These are phyloP conservation scores for Candolleomyces aberdarensis DNA, from an alignment of 768 basidiomycete species.

Conservation along the genomic window DNA sequence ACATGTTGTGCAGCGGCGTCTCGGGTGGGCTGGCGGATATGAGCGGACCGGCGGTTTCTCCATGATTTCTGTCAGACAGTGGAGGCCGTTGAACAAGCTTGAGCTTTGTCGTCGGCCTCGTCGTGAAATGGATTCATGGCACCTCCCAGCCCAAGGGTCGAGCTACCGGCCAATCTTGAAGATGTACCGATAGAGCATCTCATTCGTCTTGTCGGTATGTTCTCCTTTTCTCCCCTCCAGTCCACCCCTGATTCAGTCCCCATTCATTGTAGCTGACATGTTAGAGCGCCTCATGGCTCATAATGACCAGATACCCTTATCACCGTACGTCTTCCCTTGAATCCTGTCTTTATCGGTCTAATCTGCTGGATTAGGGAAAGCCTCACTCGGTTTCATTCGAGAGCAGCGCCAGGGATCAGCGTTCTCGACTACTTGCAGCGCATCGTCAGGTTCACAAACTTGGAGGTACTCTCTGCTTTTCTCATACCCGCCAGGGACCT, in stretches of 20 bases:
- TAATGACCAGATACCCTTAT: conserved; percentile 94
- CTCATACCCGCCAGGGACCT: background rate
- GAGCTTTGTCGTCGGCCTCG: conserved; percentile 23
- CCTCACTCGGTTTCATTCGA: conserved; percentile 95
- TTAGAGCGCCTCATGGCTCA: conserved; percentile 90
- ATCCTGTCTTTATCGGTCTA: conserved; percentile 3
- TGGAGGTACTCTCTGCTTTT: conserved; percentile 62
- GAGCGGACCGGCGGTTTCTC: background rate
- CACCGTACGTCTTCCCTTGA: conserved; percentile 55
- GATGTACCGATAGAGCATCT: conserved; percentile 80
- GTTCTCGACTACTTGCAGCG: conserved; percentile 92
- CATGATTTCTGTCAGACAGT: no score
- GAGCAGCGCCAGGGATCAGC: conserved; percentile 82
- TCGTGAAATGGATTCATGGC: conserved; percentile 84
- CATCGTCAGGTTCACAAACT: conserved; percentile 92
- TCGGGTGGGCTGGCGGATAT: background rate
- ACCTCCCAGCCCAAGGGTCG: conserved; percentile 63
- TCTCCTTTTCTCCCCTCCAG: conserved; percentile 3
- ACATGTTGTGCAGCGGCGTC: conserved; percentile 29
- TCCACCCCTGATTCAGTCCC: conserved; percentile 10
- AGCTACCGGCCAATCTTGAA: conserved; percentile 82
- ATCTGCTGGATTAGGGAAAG: conserved; percentile 57
- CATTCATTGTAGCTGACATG: conserved; percentile 75
- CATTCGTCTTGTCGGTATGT: conserved; percentile 81
- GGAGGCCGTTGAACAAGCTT: conserved; percentile 5